Evolutionary conservation across 306 rosid genomes (phyloP).

Genomic region (Dicorynia guianensis): DNA sequence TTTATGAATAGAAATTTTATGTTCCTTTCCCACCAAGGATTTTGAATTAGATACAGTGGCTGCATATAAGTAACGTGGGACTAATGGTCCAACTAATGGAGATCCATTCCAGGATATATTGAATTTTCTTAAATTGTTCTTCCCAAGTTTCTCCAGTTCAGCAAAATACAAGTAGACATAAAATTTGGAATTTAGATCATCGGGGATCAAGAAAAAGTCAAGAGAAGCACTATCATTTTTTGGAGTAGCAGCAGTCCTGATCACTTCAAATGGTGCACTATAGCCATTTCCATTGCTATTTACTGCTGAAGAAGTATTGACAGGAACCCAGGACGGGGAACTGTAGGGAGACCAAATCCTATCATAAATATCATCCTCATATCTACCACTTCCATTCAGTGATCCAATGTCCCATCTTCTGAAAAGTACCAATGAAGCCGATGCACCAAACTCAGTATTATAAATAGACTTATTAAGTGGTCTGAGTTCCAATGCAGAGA

Average conservation of each 20-base stretch:
- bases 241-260: constrained; percentile 57
- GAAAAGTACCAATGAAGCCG: constrained; percentile 60
- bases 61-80: constrained; percentile 50
- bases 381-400: constrained; percentile 58
- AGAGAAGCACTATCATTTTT: constrained; percentile 46
- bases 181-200: constrained; percentile 48
- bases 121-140: constrained; percentile 56
- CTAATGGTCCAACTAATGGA: constrained; percentile 51
- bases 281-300: constrained; percentile 54
- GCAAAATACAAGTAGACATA: constrained; percentile 64
- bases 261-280: constrained; percentile 61
- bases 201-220: constrained; percentile 58
- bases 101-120: constrained; percentile 66
- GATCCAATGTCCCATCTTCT: constrained; percentile 58
- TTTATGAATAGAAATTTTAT: constrained; percentile 58
- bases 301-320: constrained; percentile 47
- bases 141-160: constrained; percentile 58
- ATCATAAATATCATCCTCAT: constrained; percentile 66
- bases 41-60: constrained; percentile 46
- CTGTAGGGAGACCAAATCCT: constrained; percentile 56
- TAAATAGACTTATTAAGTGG: constrained; percentile 61
- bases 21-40: constrained; percentile 63
- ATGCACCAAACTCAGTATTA: constrained; percentile 51
- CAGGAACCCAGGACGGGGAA: constrained; percentile 55
- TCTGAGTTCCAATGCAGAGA: constrained; percentile 73